These are phyloP conservation scores for Didymosphaeria variabile DNA, from an alignment of 2,329 filamentous ascomycete species.

Conservation along the genomic window DNA sequence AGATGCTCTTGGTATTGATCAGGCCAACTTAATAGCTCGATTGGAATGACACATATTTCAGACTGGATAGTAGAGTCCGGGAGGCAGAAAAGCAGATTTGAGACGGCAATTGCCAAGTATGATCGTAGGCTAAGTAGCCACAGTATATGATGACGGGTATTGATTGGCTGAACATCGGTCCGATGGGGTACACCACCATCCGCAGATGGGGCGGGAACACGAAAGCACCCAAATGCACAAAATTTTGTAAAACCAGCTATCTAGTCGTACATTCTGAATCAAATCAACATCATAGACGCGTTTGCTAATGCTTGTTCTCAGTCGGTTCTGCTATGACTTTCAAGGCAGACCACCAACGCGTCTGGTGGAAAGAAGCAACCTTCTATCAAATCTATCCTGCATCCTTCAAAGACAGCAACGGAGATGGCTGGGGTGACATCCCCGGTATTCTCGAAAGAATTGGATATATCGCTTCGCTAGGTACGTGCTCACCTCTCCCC, in stretches of 20 bases:
- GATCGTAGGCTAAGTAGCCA: background rate
- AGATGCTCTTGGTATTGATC: no score
- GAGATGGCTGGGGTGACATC: slow-evolving; percentile 69
- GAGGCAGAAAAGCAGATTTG: background rate
- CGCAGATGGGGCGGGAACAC: no score
- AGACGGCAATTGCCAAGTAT: background rate
- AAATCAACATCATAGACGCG: no score
- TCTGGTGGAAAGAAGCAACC: slow-evolving; percentile 58
- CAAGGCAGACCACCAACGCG: slow-evolving; percentile 36
- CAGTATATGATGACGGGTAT: background rate
- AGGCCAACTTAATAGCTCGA: no score
- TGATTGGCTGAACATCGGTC: background rate
- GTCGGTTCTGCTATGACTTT: slow-evolving; percentile 30
- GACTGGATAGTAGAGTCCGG: background rate
- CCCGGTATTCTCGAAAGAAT: slow-evolving; percentile 70
- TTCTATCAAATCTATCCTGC: slow-evolving; percentile 59
- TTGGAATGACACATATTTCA: no score
- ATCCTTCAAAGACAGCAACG: slow-evolving; percentile 62
- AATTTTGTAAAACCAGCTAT: no score
- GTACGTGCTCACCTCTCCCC: background rate
- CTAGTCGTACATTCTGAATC: no score
- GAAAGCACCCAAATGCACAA: no score
- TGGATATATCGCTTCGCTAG: slow-evolving; percentile 61
- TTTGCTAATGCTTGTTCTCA: no score
- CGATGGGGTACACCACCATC: background rate